Base-by-base conservation (phyloP, 2,329 filamentous ascomycete genomes). In the Leptographium flavum region DNA sequence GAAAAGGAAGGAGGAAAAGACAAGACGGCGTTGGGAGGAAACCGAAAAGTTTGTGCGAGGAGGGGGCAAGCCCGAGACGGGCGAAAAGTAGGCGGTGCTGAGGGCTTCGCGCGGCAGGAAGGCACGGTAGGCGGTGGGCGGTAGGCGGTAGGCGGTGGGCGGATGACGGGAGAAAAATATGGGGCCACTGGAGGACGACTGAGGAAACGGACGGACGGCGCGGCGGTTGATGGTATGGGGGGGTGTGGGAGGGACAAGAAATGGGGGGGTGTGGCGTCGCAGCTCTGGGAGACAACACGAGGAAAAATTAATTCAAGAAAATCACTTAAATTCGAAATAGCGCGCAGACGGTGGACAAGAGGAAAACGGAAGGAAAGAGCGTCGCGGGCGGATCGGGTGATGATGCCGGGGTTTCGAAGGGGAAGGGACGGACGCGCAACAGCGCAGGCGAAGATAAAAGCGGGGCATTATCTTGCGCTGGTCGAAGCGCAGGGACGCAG, bases 361-460 rank as follows among this genome's bases (percentile, higher is more conserved):
- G 31, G 43, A 31, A 41, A 39, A 33, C 15, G 32, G 42, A 44
- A 39, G 36, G 40, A 39, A 47, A 45, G 47, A 47, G 43, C 43
- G 43, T 36, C 41, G 46, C 50, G 51, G 50, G 50, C 50, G 51
- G 49, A 54, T 54, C 53, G 53, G 53, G 52, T 53, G 49, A 53
- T 51, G 53, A 50, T 53, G 49, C 53, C 53, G 53, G 53, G 49
- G 50, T 41, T 40, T 42, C 38, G 42, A 42, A 40, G 47, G 36
- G 43, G 44, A 49, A 49, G 45, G 46, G 39, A 46, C 50, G 48
- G 50, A 46, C 45, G 45, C 46, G 41, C 39, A 31, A 35, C 10
- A 15, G 35, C 31, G 39, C 39, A 45, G 30, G 28, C 39, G 21
- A 36, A 8, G 27, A 41, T 15, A 19, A 39, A 40, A 45, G 37